These are phyloP conservation scores for Trichoderma harzianum DNA, from an alignment of 2,329 filamentous ascomycete species.

Conservation along the genomic window DNA sequence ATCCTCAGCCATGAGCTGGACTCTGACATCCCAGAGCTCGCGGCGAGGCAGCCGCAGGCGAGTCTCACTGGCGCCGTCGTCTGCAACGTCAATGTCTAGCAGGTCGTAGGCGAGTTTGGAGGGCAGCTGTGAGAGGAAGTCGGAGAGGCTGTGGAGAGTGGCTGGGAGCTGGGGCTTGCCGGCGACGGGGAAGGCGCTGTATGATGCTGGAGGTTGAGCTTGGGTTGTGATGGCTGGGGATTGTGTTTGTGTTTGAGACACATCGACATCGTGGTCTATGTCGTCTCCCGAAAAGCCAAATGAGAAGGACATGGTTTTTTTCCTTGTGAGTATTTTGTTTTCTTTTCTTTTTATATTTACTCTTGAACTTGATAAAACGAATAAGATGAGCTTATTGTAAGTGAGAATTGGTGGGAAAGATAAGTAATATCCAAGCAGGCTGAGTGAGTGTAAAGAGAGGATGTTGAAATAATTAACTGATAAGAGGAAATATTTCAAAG, in stretches of 20 bases:
- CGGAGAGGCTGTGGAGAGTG: slow-evolving; percentile 46
- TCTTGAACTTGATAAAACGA: background rate
- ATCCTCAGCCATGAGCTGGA: slow-evolving; percentile 76
- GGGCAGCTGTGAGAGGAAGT: slow-evolving; percentile 59
- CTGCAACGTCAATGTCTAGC: slow-evolving; percentile 56
- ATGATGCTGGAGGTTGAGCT: slow-evolving; percentile 24
- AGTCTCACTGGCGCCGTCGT: slow-evolving; percentile 35
- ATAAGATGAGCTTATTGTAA: too few relatives aligned
- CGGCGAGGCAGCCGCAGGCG: slow-evolving; percentile 62
- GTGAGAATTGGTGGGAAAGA: background rate
- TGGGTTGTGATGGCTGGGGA: slow-evolving; percentile 20
- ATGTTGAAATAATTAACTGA: background rate
- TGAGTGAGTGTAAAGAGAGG: background rate
- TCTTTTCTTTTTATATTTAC: background rate
- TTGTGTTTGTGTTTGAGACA: slow-evolving; percentile 28
- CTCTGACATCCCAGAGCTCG: slow-evolving; percentile 76
- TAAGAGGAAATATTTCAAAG: background rate
- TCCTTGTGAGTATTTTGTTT: background rate
- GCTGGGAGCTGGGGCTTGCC: slow-evolving; percentile 59
- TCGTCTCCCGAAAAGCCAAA: slow-evolving; percentile 63
- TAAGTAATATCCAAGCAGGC: background rate
- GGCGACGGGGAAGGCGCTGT: slow-evolving; percentile 57
- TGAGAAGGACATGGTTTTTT: slow-evolving; percentile 46
- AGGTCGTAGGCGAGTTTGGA: slow-evolving; percentile 70
- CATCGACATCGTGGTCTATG: slow-evolving; percentile 48